Evolutionary conservation across 2,329 filamentous ascomycete genomes (phyloP).

Genomic region (Ophiostoma piceae): DNA sequence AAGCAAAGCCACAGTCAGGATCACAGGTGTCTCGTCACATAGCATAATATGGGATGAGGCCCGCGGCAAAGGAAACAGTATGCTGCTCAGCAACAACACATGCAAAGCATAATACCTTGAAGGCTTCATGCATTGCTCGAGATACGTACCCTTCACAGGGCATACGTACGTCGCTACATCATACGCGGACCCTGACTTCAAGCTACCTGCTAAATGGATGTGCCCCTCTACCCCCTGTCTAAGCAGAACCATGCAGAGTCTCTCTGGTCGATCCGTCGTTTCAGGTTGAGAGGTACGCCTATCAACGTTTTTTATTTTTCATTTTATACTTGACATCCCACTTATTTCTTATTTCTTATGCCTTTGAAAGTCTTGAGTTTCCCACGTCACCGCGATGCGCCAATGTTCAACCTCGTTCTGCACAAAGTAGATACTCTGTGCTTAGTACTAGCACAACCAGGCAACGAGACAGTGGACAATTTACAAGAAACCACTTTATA

Average conservation of each 20-base stretch:
- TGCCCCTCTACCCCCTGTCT: background rate
- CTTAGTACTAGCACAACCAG: background rate
- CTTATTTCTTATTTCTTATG: background rate
- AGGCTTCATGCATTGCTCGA: background rate
- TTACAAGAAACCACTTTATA: background rate
- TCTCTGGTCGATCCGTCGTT: background rate
- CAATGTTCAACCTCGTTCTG: background rate
- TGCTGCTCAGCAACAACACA: background rate
- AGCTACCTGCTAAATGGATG: background rate
- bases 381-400: background rate
- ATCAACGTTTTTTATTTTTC: background rate
- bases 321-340: background rate
- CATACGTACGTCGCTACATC: slow-evolving; percentile 9
- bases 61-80: background rate
- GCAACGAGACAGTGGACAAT: background rate
- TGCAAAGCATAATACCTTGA: background rate
- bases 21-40: background rate
- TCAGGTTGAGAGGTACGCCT: background rate
- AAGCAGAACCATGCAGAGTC: slow-evolving; percentile 6
- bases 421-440: background rate
- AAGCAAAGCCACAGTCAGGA: slow-evolving; percentile 1
- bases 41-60: background rate
- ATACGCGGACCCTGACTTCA: background rate
- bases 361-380: background rate
- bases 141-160: background rate